phyloP scores from a whole-genome alignment of 805 yeast genomes.

The Vanderwaltozyma polyspora region DNA sequence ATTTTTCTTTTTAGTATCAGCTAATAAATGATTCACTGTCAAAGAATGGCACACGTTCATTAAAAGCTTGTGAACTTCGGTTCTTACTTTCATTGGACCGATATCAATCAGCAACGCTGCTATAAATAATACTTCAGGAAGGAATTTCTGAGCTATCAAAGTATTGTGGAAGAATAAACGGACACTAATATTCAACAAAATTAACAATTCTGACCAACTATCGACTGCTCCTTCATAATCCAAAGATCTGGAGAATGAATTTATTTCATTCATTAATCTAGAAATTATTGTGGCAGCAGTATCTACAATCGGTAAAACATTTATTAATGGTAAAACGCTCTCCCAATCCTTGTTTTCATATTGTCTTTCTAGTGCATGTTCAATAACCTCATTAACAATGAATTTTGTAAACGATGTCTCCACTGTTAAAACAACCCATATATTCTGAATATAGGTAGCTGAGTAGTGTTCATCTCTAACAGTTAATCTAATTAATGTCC shows the following conservation, averaged over 20 bases:
- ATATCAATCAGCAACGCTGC: conserved; percentile 43
- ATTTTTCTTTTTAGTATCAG: conserved; percentile 26
- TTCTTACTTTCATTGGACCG: conserved; percentile 43
- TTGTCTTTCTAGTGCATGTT: conserved; percentile 59
- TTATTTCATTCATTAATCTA: conserved; percentile 43
- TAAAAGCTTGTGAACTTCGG: conserved; percentile 46
- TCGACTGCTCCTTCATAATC: conserved; percentile 32
- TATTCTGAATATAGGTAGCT: conserved; percentile 40
- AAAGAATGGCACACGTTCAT: conserved; percentile 60
- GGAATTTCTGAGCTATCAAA: conserved; percentile 43
- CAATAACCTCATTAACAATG: conserved; percentile 59
- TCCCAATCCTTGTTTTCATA: conserved; percentile 60
- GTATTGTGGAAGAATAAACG: conserved; percentile 59
- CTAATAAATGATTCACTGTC: conserved; percentile 41
- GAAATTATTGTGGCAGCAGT: conserved; percentile 52
- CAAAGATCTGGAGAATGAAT: conserved; percentile 33
- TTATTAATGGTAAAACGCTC: conserved; percentile 46
- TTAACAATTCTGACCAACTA: conserved; percentile 57
- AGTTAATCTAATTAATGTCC: conserved; percentile 50
- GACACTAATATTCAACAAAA: conserved; percentile 49
- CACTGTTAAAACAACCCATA: conserved; percentile 60
- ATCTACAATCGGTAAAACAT: conserved; percentile 53
- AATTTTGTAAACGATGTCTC: conserved; percentile 46
- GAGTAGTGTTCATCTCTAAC: conserved; percentile 35
- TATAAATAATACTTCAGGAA: conserved; percentile 60